Base-by-base conservation (phyloP, 768 basidiomycete genomes). In the Trametes gibbosa region DNA sequence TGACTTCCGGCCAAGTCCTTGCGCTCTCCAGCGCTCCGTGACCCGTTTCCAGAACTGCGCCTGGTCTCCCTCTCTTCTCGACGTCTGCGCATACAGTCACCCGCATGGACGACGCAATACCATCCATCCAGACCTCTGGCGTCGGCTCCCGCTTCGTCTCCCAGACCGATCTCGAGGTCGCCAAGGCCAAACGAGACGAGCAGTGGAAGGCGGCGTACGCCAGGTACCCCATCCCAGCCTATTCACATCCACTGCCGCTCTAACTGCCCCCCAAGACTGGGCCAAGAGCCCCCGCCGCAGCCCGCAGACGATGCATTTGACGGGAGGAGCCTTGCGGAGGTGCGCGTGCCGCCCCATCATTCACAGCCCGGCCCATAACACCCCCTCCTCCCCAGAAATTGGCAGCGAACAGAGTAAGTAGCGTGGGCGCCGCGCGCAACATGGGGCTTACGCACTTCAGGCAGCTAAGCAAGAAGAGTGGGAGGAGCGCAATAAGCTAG, bases 181-280 rank as follows among this genome's bases (percentile, higher is more conserved):
- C 89, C 37, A 88, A 84, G 54, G 77, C 81, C 7, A 78, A 84
- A 29, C 77, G 85, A 62, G 92, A 94, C 6, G 90, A 90, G 66
- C 89, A 92, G 66, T 94, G 92, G 92, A 90, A 87, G 67, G 92
- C 91, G 14, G 92, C 92, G 25, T 94, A 93, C 72, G 92, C 91
- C 42, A 82, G 89, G 89, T 85, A 59, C 37, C n/a, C 24, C 37
- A 32, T 25, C 5, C 25, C 43, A 29, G 46, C 45, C 46, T 42
- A 17, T n/a, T 50, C 19, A 19, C n/a, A 48, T 55, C 19, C 59
- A 43, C 52, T 12, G 24, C 17, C 23, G 24, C 52, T 45, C 43
- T 58, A 46, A 58, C 40, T 32, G 14, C 43, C 50, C 40, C 57
- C 51, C 56, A n/a, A 90, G 90, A 61, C 79, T 93, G 10, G 92